Evolutionary conservation across 441 rosid genomes (phyloP).

Genomic region (Syzygium malaccense): DNA sequence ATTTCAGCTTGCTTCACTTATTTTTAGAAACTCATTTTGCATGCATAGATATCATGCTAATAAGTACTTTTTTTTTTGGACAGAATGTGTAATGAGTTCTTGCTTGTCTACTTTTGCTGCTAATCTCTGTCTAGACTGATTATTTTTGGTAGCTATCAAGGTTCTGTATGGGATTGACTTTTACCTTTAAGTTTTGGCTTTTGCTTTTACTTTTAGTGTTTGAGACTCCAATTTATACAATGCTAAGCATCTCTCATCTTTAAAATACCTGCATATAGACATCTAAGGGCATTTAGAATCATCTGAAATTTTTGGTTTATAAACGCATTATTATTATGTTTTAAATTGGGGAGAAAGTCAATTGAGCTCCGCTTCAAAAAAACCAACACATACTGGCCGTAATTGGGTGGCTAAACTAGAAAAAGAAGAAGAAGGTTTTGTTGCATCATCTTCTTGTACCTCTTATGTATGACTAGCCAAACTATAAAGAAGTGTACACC

Average conservation of each 20-base stretch:
- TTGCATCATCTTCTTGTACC: neutral
- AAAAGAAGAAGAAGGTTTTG: neutral
- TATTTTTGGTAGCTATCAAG: neutral
- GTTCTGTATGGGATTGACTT: neutral
- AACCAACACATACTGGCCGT: neutral
- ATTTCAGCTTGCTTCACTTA: neutral
- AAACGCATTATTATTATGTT: neutral
- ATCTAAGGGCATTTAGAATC: neutral
- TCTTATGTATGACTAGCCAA: neutral
- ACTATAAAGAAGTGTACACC: neutral
- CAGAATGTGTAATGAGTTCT: neutral
- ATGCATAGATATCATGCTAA: neutral
- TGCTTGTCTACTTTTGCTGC: neutral
- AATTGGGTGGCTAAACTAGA: neutral
- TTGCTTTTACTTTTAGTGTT: neutral
- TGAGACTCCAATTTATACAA: neutral
- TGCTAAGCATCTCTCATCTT: neutral
- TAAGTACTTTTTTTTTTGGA: neutral
- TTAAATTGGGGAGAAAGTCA: neutral
- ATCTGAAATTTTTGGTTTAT: neutral
- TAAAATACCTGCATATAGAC: neutral
- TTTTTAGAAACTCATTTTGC: neutral
- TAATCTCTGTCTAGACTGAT: neutral
- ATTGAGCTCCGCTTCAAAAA: neutral
- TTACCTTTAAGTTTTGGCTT: neutral